Base-by-base conservation (phyloP, 2,329 filamentous ascomycete species). In the Chlorencoelia australis region DNA sequence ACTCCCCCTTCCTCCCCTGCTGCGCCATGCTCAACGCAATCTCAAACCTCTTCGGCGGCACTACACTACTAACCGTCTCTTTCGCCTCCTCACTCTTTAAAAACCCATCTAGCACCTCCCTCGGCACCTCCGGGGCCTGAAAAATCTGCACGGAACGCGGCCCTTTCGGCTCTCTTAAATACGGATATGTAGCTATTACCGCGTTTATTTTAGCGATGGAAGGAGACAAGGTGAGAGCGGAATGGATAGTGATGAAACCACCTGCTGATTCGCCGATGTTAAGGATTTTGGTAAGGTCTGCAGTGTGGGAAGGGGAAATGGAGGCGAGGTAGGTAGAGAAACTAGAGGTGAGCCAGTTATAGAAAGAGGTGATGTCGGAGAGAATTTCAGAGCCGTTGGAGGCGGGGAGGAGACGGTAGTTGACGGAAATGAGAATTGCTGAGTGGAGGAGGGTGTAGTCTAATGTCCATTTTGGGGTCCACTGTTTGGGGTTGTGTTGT, bases 401-500 rank as follows among this genome's bases (percentile, higher is more conserved):
- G 40, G 71, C 67, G 15, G 69, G 68, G n/a, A 68, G 40, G 3
- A 73, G 61, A 10, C 68, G 66, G 53, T 73, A 68, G 49, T 69
- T 64, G 1, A 66, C 62, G 2, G 60, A 53, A 5, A 72, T 47
- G 17, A 66, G 54, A 19, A 71, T 61, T 16, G 67, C 64, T 10
- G 48, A 49, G 32, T 62, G 57, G 17, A 51, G 43, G 2, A 56
- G 51, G 16, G 60, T 54, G 25, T 65, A 54, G 6, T 64, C 56
- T 6, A 67, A 47, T 6, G 61, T 50, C 58, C 59, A 60, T 18
- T 46, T 37, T 0, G 53, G 41, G 37, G 51, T 56, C 42, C 53
- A 58, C 7, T 50, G n/a, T n/a, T n/a, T 48, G 20, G 42, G 28
- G 29, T 25, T 13, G 35, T 24, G 2, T 35, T 44, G 8, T 34